Base-by-base conservation (phyloP, 768 basidiomycete genomes). In the Saitozyma podzolica region DNA sequence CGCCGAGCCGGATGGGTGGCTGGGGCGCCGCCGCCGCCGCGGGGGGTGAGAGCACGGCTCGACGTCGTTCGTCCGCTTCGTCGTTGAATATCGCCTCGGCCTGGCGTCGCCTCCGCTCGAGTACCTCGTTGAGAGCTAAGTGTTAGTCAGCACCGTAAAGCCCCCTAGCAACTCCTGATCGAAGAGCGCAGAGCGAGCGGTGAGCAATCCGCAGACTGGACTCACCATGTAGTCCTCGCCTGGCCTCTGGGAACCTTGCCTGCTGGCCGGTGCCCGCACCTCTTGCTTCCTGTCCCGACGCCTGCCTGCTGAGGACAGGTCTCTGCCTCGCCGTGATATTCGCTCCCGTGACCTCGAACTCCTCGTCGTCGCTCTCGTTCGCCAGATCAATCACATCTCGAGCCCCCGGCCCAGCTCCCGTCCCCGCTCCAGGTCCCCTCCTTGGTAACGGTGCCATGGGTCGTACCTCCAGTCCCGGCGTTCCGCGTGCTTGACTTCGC, bases 1-100 rank as follows among this genome's bases (percentile, higher is more conserved):
- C 71, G n/a, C 71, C 71, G 14, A 73, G 62, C 5, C 62, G 45
- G 51, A 73, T 69, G 7, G 54, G 40, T 42, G 13, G 52, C 20
- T 53, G 54, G 43, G 59, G 57, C 13, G 16, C 39, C 14, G 19
- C 50, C 42, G 40, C 51, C 5, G 49, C 56, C 6, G 14, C 56
- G 1, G 56, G 50, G 3, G 65, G 65, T 11, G 65, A 66, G 4
- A 66, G 53, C n/a, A 66, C 58, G 9, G 41, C 47, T 19, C 66
- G 55, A n/a, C 66, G 55, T 40, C 63, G 55, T 17, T 64, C 63
- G 14, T 60, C 58, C 40, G 59, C 51, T 14, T 52, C 62, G 6
- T 57, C 63, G 10, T 50, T 19, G 2, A 61, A 16, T 40, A 67
- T 53, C 1, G 58, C 66, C 20, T 64, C 42, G 9, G 40, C 41